Base-by-base conservation (phyloP, 2,329 filamentous ascomycete species). In the Volutella citrinella region DNA sequence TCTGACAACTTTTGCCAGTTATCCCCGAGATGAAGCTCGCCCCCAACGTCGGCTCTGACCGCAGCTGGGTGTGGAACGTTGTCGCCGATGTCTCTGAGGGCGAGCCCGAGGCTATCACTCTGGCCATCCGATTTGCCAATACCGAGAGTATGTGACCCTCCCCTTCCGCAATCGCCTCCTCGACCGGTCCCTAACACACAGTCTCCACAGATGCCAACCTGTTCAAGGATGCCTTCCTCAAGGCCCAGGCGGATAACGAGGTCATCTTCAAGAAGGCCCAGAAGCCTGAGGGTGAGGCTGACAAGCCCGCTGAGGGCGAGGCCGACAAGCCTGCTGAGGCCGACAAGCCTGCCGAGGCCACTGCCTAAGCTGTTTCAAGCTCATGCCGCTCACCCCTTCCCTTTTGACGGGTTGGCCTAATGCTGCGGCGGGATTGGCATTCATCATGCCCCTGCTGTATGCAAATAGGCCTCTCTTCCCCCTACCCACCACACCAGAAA, bases 1-100 rank as follows among this genome's bases (percentile, higher is more conserved):
- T n/a, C n/a, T n/a, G n/a, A n/a, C n/a, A 19, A 46, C 32, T 22
- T 31, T 32, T 15, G 11, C 4, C 22, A 95, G 90, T 98, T 59
- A 88, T 95, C 43, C 91, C 91, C 45, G 91, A 96, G 69, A 97
- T 98, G 91, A 96, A 95, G 76, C 84, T 98, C 47, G 91, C 87
- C 44, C 89, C 93, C 68, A 98, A 98, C 65, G 90, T 97, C 51
- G 93, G 93, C 58, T 95, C 87, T 57, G 93, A 98, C 74, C 86
- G 93, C 65, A 94, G 86, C 72, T 98, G 93, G 93, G 93, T 98
- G 51, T 98, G 93, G 93, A 97, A 95, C 60, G 91, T 90, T 41
- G 85, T 90, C 38, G 93, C 93, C 50, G 93, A 98, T 75, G 91
- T 97, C 54, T 95, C 88, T 60, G 93, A 98, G 76, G 93, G 93